Conservation (phyloP, 176 grass and related monocot genomes). For the Chrysopogon serrulatus region DNA sequence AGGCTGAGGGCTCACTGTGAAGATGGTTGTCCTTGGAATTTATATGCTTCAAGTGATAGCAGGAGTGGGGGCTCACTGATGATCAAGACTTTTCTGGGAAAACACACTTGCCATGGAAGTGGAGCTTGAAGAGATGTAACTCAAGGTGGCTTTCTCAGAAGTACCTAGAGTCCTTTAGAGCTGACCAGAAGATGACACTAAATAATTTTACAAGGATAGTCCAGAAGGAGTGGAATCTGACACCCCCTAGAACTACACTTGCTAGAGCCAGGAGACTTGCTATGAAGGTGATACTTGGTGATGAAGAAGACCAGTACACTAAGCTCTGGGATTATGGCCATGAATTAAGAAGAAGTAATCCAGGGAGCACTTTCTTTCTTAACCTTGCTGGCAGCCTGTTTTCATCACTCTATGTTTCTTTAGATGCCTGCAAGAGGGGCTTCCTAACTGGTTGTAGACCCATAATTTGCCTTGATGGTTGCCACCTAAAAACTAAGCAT, state of each 20-base stretch:
- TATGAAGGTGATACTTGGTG: background rate
- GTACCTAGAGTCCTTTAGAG: no score
- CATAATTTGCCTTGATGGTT: background rate
- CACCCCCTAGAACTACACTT: background rate
- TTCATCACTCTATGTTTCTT: background rate
- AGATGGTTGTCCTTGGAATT: background rate
- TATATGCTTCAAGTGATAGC: background rate
- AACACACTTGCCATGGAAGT: background rate
- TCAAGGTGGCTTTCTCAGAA: no score
- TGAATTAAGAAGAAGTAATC: no score
- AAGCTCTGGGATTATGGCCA: background rate
- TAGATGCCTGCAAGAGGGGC: background rate
- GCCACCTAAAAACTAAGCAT: background rate
- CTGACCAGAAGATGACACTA: no score
- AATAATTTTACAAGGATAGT: no score
- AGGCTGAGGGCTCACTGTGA: background rate
- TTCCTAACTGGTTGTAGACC: background rate
- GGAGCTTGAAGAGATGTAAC: no score
- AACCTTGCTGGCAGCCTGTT: no score
- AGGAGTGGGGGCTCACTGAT: background rate
- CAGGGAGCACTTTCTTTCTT: no score
- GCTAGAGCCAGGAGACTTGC: background rate
- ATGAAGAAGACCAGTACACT: background rate
- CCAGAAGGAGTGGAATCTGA: background rate
- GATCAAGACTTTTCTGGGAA: background rate